phyloP scores from a whole-genome alignment of 192 early-diverging fungal species.

The Entrophospora sp. region DNA sequence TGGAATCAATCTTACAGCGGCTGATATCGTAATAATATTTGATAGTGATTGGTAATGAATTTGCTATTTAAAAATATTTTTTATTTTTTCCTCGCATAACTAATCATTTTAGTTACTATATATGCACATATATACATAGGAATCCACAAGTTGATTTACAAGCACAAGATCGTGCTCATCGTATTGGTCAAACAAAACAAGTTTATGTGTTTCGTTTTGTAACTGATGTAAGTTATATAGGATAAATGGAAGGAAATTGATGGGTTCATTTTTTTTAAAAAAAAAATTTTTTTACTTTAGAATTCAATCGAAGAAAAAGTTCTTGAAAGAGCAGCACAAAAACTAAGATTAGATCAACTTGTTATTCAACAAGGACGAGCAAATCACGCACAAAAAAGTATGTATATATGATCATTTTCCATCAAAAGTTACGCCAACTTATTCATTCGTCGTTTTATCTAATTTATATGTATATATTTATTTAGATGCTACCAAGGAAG shows the following conservation, averaged over 20 bases:
- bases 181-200: constrained; percentile 98
- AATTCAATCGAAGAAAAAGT: constrained; percentile 98
- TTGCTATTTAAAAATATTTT: no score
- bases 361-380: constrained; percentile 97
- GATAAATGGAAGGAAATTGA: no score
- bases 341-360: constrained; percentile 90
- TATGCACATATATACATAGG: no score
- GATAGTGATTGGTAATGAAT: constrained; percentile 96
- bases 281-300: no score
- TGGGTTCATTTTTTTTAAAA: no score
- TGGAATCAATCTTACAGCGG: constrained; percentile 94
- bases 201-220: constrained; percentile 95
- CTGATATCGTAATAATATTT: constrained; percentile 93
- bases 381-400: constrained; percentile 58
- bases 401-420: no score
- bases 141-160: constrained; percentile 86
- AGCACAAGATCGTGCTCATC: constrained; percentile 97
- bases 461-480: no score
- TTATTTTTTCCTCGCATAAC: no score
- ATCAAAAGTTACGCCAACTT: no score
- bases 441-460: no score
- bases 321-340: constrained; percentile 92
- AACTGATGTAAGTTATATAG: constrained; percentile 73
- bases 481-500: constrained; percentile 64
- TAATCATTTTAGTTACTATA: no score